Base-by-base conservation (phyloP, 2,329 filamentous ascomycete species). In the Cladorrhinum sp. region DNA sequence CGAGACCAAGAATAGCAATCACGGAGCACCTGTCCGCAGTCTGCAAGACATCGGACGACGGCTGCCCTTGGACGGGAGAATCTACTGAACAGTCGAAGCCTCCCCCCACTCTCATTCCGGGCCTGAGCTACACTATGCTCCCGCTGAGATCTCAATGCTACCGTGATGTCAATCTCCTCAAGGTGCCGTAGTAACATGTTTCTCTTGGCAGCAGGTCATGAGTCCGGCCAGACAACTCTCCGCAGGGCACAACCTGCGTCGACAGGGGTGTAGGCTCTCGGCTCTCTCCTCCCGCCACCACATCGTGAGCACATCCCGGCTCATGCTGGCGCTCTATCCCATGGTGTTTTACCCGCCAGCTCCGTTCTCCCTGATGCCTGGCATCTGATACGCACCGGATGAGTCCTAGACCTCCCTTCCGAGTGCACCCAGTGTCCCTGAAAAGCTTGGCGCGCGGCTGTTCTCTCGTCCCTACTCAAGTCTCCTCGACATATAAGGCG, bases 331-430 rank as follows among this genome's bases (percentile, higher is more conserved):
- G 13, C 64, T 61, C 41, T 58, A 53, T 58, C 64, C 25, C 63
- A 62, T 61, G 59, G 57, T 66, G 71, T 74, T 73, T 73, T 72
- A 71, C 59, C 71, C 69, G 64, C 55, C 58, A 63, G 64, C 70
- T 69, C 69, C 65, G 66, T 68, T 65, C 61, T 65, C 62, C 64
- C 58, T 64, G 61, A 68, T 64, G 68, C 68, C 69, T 69, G 69
- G 70, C 67, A 71, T 70, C 73, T 77, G 75, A 76, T 66, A 76
- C 74, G 71, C 71, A 66, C 71, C 75, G 76, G 76, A 76, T 73
- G 69, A 64, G 62, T 71, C 68, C 70, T 73, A 68, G 65, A 59
- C 70, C 68, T 66, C 66, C 66, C 69, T 76, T 75, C 76, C 76
- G 74, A 73, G 70, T 68, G 64, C 60, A 66, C 63, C 29, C 54